These are phyloP conservation scores for Pestalotiopsis sp. DNA, from an alignment of 2,329 filamentous ascomycete genomes.

Conservation along the genomic window DNA sequence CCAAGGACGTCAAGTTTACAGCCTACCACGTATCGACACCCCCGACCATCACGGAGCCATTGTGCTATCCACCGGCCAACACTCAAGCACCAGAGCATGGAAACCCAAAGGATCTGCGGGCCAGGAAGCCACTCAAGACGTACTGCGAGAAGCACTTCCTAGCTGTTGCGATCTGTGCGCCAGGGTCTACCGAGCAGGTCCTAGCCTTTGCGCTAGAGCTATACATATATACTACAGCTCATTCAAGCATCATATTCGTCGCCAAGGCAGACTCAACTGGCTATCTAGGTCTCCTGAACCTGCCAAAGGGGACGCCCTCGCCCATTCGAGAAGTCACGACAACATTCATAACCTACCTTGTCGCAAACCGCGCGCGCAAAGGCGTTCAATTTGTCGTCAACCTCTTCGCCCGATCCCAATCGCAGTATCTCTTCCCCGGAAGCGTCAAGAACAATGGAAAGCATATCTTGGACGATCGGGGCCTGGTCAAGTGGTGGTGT, in stretches of 20 bases:
- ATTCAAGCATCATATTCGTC: slow-evolving; percentile 86
- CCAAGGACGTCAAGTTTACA: slow-evolving; percentile 60
- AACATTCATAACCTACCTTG: slow-evolving; percentile 76
- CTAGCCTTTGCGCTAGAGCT: slow-evolving; percentile 85
- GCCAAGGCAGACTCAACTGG: slow-evolving; percentile 98
- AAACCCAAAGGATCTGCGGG: slow-evolving; percentile 61
- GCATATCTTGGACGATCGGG: slow-evolving; percentile 89
- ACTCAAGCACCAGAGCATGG: slow-evolving; percentile 10
- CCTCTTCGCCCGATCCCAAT: slow-evolving; percentile 88
- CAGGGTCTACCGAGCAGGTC: slow-evolving; percentile 47
- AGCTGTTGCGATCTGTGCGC: slow-evolving; percentile 49
- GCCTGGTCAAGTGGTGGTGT: slow-evolving; percentile 95
- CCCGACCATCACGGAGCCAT: slow-evolving; percentile 71
- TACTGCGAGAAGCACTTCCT: slow-evolving; percentile 85
- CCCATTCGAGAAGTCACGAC: slow-evolving; percentile 75
- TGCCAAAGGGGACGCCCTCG: slow-evolving; percentile 66
- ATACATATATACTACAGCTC: slow-evolving; percentile 80
- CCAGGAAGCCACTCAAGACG: slow-evolving; percentile 51
- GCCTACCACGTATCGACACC: slow-evolving; percentile 88
- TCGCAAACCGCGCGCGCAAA: slow-evolving; percentile 66
- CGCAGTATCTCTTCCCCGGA: slow-evolving; percentile 92
- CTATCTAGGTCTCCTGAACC: slow-evolving; percentile 69
- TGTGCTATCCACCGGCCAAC: slow-evolving; percentile 79
- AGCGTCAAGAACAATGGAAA: slow-evolving; percentile 85
- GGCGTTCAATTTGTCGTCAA: slow-evolving; percentile 77